Evolutionary conservation across 169 alveolate genomes (phyloP).

Genomic region (Eimeria tenella): DNA sequence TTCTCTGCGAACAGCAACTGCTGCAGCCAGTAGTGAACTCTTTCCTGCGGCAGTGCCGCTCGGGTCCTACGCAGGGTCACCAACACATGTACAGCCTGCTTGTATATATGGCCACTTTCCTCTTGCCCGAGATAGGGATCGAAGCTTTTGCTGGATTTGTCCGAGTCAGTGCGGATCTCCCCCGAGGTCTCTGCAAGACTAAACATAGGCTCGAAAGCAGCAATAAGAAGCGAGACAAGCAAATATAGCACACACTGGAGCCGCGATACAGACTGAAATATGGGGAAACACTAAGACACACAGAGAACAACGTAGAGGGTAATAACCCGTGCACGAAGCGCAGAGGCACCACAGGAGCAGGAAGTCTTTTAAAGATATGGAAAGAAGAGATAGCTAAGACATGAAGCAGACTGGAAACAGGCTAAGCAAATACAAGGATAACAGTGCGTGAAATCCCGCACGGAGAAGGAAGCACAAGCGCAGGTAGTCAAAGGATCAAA

Average conservation of each 20-base stretch:
- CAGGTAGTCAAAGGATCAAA: neutral
- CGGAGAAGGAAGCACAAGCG: too few relatives aligned
- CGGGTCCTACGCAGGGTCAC: neutral
- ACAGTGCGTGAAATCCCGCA: too few relatives aligned
- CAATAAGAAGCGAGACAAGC: neutral
- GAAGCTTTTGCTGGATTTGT: neutral
- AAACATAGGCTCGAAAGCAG: neutral
- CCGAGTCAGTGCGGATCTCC: neutral
- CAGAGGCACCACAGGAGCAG: too few relatives aligned
- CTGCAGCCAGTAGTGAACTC: conserved; percentile 24
- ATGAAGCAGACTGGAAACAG: neutral
- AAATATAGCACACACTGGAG: neutral
- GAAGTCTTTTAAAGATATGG: too few relatives aligned
- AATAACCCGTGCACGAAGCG: neutral
- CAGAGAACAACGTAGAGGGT: neutral
- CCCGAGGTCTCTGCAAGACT: neutral
- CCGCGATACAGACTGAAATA: neutral
- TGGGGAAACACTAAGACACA: neutral
- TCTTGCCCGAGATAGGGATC: conserved; percentile 30
- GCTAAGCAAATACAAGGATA: neutral
- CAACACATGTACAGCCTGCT: neutral
- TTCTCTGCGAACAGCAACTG: conserved; percentile 2
- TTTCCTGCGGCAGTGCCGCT: neutral
- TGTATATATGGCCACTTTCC: neutral
- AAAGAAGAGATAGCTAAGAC: too few relatives aligned